Conservation (phyloP, 106 monocot species). For the Acorus gramineus region DNA sequence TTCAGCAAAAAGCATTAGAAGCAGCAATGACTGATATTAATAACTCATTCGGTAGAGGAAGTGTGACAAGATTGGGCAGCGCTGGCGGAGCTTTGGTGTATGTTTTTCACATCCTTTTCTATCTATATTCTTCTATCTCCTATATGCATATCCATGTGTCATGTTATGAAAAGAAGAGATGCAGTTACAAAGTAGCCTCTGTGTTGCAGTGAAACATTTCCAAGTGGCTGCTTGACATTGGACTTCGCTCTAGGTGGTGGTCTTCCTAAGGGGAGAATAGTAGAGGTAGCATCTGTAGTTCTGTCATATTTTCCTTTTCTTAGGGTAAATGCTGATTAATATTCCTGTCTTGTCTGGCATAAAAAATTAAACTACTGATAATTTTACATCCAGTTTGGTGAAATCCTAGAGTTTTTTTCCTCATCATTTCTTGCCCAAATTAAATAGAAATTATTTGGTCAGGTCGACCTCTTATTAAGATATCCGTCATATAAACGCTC, state of each 20-base stretch:
- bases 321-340: background rate
- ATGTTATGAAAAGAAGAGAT: background rate
- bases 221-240: conserved; percentile 91
- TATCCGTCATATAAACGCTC: too few species aligned
- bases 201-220: conserved; percentile 76
- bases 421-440: too few species aligned
- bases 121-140: background rate
- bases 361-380: too few species aligned
- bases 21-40: conserved; percentile 97
- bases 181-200: conserved; percentile 1
- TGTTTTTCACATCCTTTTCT: conserved; percentile 6
- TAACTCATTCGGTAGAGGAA: conserved; percentile 95
- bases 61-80: conserved; percentile 95
- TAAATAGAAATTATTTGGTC: too few species aligned
- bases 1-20: conserved; percentile 91
- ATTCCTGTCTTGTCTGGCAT: too few species aligned
- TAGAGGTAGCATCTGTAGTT: conserved; percentile 47
- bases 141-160: too few species aligned
- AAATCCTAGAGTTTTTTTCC: too few species aligned
- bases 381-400: too few species aligned
- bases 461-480: too few species aligned
- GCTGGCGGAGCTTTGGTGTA: conserved; percentile 93
- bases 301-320: conserved; percentile 2
- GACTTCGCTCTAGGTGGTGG: conserved; percentile 97
- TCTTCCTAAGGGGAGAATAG: conserved; percentile 95